Conservation (phyloP, 2,329 filamentous ascomycete genomes). For the Sclerotinia subarctica region DNA sequence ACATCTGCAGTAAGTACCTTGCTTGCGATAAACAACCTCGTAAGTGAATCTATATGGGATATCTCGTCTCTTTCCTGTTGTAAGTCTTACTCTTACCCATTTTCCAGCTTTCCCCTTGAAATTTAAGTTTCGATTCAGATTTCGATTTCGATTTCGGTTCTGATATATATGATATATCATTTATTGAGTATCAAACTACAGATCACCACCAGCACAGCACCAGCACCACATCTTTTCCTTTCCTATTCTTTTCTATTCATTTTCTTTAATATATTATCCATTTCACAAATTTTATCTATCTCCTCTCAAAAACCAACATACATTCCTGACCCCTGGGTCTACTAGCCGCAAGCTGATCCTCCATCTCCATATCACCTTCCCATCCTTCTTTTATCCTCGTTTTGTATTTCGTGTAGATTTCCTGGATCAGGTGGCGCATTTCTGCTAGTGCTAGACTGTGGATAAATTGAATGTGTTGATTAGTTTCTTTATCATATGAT, state of each 20-base stretch:
- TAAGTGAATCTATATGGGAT: constrained; percentile 7
- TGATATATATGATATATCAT: too few species aligned
- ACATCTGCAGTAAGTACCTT: too few species aligned
- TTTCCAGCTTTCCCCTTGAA: background rate
- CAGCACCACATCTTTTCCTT: too few species aligned
- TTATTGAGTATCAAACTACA: too few species aligned
- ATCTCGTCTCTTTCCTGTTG: background rate
- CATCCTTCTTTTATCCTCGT: constrained; percentile 54
- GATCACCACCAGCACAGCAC: too few species aligned
- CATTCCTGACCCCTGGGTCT: constrained; percentile 14
- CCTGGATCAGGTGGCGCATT: constrained; percentile 64
- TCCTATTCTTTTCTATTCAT: too few species aligned
- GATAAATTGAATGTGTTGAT: background rate
- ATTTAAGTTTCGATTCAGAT: too few species aligned
- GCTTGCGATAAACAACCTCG: background rate
- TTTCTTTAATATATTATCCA: too few species aligned
- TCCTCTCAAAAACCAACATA: constrained; percentile 7
- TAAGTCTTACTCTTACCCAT: background rate
- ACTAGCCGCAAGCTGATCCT: constrained; percentile 58
- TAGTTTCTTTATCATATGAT: background rate
- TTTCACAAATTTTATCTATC: background rate
- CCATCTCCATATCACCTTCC: constrained; percentile 57
- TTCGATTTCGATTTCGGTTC: too few species aligned
- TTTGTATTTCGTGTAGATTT: constrained; percentile 57
- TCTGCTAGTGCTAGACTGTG: constrained; percentile 56